These are phyloP conservation scores for Dittrichia graveolens DNA, from an alignment of 129 eudicot species.

Conservation along the genomic window DNA sequence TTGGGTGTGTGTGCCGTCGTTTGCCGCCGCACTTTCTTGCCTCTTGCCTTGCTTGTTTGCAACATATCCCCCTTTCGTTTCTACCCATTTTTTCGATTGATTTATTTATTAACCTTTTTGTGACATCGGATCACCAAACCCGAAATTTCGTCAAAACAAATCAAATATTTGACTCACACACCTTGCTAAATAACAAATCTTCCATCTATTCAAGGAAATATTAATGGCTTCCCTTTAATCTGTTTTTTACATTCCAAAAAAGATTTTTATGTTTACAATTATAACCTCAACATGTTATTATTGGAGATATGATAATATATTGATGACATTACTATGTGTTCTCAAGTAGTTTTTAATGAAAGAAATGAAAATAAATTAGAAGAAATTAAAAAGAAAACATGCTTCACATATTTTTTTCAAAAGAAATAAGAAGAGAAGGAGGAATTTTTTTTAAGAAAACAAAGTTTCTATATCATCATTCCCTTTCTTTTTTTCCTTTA, in stretches of 20 bases:
- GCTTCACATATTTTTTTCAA: no score
- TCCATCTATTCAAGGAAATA: constrained; percentile 18
- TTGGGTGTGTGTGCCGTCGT: constrained; percentile 28
- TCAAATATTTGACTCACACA: constrained; percentile 31
- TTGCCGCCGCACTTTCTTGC: constrained; percentile 31
- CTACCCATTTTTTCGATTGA: background rate
- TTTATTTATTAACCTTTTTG: constrained; percentile 16
- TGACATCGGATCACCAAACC: constrained; percentile 41
- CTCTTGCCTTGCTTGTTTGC: constrained; percentile 21
- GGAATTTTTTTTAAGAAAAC: no score
- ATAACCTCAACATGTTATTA: no score
- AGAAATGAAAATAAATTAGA: no score
- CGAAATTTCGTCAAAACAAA: constrained; percentile 24
- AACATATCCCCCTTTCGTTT: constrained; percentile 15
- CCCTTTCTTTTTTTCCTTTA: no score
- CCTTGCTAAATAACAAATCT: constrained; percentile 24
- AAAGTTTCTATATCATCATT: no score
- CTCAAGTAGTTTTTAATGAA: no score
- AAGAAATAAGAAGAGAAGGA: no score
- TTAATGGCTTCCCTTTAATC: background rate
- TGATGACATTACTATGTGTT: no score
- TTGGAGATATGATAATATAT: no score
- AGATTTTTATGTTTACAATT: constrained; percentile 3
- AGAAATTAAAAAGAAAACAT: no score
- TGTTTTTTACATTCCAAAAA: constrained; percentile 16